These are phyloP conservation scores for Taiwanofungus camphoratus DNA, from an alignment of 1,284 basidiomycete genomes.

Conservation along the genomic window DNA sequence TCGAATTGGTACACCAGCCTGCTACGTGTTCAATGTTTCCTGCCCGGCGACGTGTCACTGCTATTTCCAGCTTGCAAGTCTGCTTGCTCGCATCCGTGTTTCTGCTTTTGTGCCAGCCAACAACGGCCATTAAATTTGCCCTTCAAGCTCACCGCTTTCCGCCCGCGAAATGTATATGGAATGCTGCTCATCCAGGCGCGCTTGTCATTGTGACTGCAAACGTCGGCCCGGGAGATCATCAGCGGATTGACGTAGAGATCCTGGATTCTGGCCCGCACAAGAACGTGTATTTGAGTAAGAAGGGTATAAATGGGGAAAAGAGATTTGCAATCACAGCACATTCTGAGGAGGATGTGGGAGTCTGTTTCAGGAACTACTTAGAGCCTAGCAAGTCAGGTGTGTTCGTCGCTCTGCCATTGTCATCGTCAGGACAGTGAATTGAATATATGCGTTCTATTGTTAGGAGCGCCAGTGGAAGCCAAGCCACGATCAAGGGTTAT, in stretches of 20 bases:
- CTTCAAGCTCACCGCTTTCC: constrained; percentile 68
- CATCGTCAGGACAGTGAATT: too few relatives aligned
- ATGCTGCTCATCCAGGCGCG: constrained; percentile 79
- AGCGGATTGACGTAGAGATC: constrained; percentile 91
- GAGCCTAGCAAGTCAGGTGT: constrained; percentile 54
- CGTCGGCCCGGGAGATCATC: constrained; percentile 64
- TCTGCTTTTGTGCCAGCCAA: constrained; percentile 22
- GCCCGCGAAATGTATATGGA: constrained; percentile 85
- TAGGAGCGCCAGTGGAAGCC: constrained; percentile 43
- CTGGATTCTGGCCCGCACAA: constrained; percentile 83
- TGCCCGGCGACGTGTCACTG: too few relatives aligned
- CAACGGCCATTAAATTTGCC: constrained; percentile 78
- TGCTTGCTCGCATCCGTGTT: too few relatives aligned
- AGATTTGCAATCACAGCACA: constrained; percentile 93
- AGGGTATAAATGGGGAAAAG: constrained; percentile 84
- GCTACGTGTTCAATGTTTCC: too few relatives aligned
- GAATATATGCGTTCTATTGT: not conserved
- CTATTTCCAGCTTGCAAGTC: too few relatives aligned
- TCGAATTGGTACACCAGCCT: too few relatives aligned
- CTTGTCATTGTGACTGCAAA: constrained; percentile 95
- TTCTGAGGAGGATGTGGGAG: constrained; percentile 89
- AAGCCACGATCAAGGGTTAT: constrained; percentile 58
- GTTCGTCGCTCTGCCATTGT: not conserved
- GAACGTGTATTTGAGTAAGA: constrained; percentile 92
- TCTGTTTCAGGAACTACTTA: constrained; percentile 85